A percentile compares a stretch with the other conserved stretches of the same genome.
These are phyloP conservation scores for Odontarrhena argentea DNA, from an alignment of 345 rosid species.

Conservation along the genomic window DNA sequence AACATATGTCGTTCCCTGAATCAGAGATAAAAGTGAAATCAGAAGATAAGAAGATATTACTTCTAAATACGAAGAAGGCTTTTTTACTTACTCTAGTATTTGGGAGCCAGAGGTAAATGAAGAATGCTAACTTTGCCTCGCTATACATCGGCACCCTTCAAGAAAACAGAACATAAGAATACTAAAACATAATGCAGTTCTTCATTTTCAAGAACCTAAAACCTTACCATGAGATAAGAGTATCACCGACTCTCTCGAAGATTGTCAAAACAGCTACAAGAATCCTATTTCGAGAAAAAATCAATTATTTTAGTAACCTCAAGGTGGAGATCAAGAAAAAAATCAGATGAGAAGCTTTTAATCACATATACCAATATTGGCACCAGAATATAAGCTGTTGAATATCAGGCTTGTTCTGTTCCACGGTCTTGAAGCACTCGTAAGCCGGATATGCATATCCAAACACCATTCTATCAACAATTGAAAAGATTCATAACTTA, in stretches of 20 bases:
- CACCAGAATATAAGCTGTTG: conserved; percentile 74
- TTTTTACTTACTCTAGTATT: conserved; percentile 59
- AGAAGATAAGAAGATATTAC: neutral
- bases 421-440: conserved; percentile 65
- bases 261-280: conserved; percentile 65
- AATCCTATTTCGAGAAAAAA: conserved; percentile 51
- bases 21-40: neutral
- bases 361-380: conserved; percentile 66
- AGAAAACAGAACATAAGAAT: conserved; percentile 17
- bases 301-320: neutral
- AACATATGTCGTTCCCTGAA: conserved; percentile 60
- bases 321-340: neutral
- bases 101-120: conserved; percentile 72
- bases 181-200: neutral
- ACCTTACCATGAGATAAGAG: conserved; percentile 63
- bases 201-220: neutral
- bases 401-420: conserved; percentile 53
- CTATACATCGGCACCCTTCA: conserved; percentile 76
- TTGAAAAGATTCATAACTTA: neutral
- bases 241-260: conserved; percentile 70
- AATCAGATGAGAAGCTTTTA: neutral
- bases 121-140: conserved; percentile 76
- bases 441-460: conserved; percentile 86
- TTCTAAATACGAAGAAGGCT: neutral
- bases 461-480: conserved; percentile 53